Evolutionary conservation across 176 grass and related monocot genomes (phyloP), one percentile per base, ranked within the genome.

Genomic region (Eleusine indica): DNA sequence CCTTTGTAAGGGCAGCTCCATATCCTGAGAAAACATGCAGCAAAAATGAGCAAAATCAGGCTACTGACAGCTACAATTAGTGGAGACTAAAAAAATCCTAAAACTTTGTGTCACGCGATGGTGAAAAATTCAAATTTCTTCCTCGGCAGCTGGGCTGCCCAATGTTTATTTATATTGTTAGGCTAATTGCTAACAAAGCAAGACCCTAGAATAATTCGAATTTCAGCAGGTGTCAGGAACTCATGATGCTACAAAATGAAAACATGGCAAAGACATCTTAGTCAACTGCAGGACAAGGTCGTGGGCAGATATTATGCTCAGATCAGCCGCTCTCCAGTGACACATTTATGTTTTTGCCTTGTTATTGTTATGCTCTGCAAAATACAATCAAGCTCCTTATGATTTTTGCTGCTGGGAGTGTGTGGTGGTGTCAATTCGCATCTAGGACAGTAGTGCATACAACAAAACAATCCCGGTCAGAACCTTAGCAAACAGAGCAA

Each of bases 1-100:
- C 88, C 78, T 93, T 95, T 15, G 90, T 89, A 83, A 98, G 92
- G 90, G 93, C 93, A 81, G 89, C 89, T 72, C 96, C 96, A 78
- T 93, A 98, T 87, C 96, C 96, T 98, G 75, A 61, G 78, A 28
- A 78, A 78, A 61, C 21, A 61, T 60, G 52, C 52, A 57, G 51
- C 42, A 72, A n/a, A 3, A 82, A 82, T 25, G 7, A 77, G 35
- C 1, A 77, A 66, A 82, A 82, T 7, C 15, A 86, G 58, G 16
- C 9, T 51, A 52, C 57, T 49, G 73, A 82, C 21, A 86, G 68
- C 10, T 51, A 28, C 49, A 53, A 3, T 63, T 37, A 88, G 39
- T 12, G 28, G 10, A 56, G 56, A 48, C 60, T 29, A 40, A 7
- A 9, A 76, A 48, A 64, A 82, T 0, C 1, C 18, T 76, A 14